Base-by-base conservation (phyloP, 805 yeast genomes). In the Teunomyces stri region DNA sequence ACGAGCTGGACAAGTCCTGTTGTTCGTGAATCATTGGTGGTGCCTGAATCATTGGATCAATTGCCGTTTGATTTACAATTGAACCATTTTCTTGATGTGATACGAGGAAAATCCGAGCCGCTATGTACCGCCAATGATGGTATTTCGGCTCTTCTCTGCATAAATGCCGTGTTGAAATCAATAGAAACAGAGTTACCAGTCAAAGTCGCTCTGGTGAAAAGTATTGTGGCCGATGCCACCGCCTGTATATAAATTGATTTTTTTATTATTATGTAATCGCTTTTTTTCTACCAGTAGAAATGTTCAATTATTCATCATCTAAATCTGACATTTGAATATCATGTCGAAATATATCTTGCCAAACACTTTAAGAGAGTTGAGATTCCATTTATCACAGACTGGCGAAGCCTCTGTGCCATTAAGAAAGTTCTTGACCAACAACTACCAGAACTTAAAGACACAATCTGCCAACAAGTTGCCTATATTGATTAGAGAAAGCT, bases 371-470 rank as follows among this genome's bases (percentile, higher is more conserved):
- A 87, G 76, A 63, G 96, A 89, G 73, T 75, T 89, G 60, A 80
- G 96, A 66, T 85, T 87, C 69, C 89, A 88, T 61, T 74, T 88
- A 53, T 84, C 89, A 28, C 94, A 86, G 66, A 76, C 84, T n/a
- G 86, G 87, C n/a, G 80, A 81, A 52, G 80, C 88, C 4, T 80
- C 91, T 11, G 74, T 71, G 7, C 81, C 86, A 6, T 72, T 87
- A 57, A 81, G 89, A 66, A 68, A 79, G 13, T 89, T 85, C 60
- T 70, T 89, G 53, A 67, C 78, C 42, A 72, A 77, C 47, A 73
- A 82, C 59, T 88, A 88, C 66, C 82, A 86, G n/a, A 59, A 72
- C n/a, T 69, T 89, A 58, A 78, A 80, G 61, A 62, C 79, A 50
- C 67, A 68, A 50, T 61, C 68, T 53, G 81, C 87, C 58, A 84